A percentile compares a stretch with the other conserved stretches of the same genome.
These are phyloP conservation scores for Discostella stelligeroides DNA, from an alignment of 108 stramenopile species.

Conservation along the genomic window DNA sequence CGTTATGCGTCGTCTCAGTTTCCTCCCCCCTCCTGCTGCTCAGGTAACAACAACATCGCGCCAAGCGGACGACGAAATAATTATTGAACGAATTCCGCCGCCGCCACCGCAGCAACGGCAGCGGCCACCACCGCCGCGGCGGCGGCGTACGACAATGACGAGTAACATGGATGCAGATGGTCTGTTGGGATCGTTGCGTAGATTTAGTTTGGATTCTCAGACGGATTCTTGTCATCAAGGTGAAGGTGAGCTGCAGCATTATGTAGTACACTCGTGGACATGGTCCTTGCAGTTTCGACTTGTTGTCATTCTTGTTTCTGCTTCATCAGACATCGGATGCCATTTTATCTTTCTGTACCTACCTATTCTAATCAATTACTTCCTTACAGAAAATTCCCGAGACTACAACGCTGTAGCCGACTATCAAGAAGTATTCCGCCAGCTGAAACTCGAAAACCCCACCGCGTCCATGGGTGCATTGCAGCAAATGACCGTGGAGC, in stretches of 20 bases:
- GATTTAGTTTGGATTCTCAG: background rate
- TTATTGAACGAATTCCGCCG: no score
- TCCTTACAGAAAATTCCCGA: background rate
- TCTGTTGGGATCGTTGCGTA: background rate
- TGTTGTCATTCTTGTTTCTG: background rate
- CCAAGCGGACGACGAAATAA: no score
- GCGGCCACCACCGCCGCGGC: background rate
- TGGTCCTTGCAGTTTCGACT: no score
- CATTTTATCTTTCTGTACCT: background rate
- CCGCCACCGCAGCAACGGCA: background rate
- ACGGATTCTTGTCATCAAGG: constrained; percentile 6
- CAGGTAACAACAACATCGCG: no score
- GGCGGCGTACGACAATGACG: background rate
- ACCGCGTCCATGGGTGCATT: constrained; percentile 25
- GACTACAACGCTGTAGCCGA: constrained; percentile 3
- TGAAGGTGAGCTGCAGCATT: constrained; percentile 5
- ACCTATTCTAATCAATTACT: background rate
- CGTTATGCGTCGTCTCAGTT: constrained; percentile 1
- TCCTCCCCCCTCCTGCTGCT: no score
- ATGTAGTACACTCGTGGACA: no score
- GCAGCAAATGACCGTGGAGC: constrained; percentile 31
- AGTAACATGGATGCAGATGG: no score
- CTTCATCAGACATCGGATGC: background rate
- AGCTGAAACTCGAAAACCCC: constrained; percentile 32
- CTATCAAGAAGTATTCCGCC: constrained; percentile 40